Evolutionary conservation across 2,329 filamentous ascomycete species (phyloP).

Genomic region (Colletotrichum sp.): DNA sequence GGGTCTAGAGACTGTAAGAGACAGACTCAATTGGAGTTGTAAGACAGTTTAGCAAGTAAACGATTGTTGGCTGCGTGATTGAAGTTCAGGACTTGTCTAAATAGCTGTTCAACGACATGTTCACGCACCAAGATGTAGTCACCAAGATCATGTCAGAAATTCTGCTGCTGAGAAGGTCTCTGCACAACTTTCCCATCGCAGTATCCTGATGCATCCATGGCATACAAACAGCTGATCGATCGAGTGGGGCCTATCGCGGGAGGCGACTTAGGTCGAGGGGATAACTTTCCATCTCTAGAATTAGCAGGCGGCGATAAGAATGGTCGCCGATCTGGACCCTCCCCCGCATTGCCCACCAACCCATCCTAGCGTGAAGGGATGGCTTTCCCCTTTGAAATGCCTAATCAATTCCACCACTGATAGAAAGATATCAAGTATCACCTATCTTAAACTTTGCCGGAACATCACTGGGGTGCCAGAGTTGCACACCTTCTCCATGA

Average conservation of each 20-base stretch:
- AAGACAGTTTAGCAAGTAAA: not conserved
- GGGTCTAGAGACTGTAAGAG: not conserved
- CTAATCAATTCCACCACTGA: not conserved
- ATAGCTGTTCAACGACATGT: not conserved
- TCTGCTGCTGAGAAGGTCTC: not conserved
- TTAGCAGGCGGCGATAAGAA: not conserved
- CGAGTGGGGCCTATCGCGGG: not conserved
- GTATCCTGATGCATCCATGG: not conserved
- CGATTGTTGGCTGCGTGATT: not conserved
- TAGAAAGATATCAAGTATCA: not conserved
- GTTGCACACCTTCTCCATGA: not conserved
- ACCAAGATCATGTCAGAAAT: not conserved
- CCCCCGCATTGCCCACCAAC: not conserved
- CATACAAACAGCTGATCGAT: not conserved
- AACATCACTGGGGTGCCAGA: not conserved
- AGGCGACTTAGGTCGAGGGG: not conserved
- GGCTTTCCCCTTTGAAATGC: not conserved
- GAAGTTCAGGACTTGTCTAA: not conserved
- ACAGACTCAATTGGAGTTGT: not conserved
- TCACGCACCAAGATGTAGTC: not conserved
- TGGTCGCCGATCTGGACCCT: not conserved
- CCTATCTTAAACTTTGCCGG: not conserved
- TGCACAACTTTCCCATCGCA: not conserved
- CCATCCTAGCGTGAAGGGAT: not conserved
- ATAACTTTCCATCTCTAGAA: not conserved